A percentile compares a stretch with the other conserved stretches of the same genome.
phyloP scores from a whole-genome alignment of 1,139 yeast species.

The Arxiozyma slooffiae region DNA sequence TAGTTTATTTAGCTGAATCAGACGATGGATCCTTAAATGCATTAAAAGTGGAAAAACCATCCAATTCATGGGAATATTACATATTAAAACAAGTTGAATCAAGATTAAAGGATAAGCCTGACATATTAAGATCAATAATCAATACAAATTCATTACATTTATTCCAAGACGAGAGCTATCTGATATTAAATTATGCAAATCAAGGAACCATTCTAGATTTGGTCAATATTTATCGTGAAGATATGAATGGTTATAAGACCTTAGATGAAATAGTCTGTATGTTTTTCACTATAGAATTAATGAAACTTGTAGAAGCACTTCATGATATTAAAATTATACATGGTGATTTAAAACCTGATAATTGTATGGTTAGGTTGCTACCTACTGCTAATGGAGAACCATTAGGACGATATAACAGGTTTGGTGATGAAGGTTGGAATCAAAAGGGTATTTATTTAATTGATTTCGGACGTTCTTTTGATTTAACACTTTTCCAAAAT shows the following conservation, averaged over 20 bases:
- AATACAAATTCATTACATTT: conserved; percentile 44
- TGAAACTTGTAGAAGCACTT: conserved; percentile 50
- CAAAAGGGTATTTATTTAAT: conserved; percentile 54
- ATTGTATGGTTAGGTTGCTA: conserved; percentile 67
- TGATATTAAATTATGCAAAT: conserved; percentile 55
- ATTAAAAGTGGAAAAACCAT: conserved; percentile 62
- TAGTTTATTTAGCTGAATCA: conserved; percentile 66
- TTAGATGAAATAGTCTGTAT: conserved; percentile 56
- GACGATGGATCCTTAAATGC: conserved; percentile 53
- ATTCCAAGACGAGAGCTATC: conserved; percentile 65
- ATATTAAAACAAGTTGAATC: conserved; percentile 48
- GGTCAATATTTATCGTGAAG: conserved; percentile 36
- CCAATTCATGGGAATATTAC: conserved; percentile 76
- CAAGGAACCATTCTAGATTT: conserved; percentile 74
- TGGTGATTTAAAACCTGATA: conserved; percentile 81
- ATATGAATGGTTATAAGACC: conserved; percentile 28
- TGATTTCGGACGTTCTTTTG: conserved; percentile 80
- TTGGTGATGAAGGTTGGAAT: conserved; percentile 42
- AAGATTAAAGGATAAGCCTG: conserved; percentile 24
- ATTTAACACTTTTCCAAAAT: conserved; percentile 46
- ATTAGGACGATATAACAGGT: conserved; percentile 28
- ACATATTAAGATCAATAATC: conserved; percentile 37
- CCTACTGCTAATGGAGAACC: conserved; percentile 34
- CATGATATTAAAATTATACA: conserved; percentile 65
- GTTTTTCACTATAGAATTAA: conserved; percentile 53